Evolutionary conservation across 148 eudicot species (phyloP), one percentile per base, ranked within the genome.

Genomic region (Vaccinium darrowii): DNA sequence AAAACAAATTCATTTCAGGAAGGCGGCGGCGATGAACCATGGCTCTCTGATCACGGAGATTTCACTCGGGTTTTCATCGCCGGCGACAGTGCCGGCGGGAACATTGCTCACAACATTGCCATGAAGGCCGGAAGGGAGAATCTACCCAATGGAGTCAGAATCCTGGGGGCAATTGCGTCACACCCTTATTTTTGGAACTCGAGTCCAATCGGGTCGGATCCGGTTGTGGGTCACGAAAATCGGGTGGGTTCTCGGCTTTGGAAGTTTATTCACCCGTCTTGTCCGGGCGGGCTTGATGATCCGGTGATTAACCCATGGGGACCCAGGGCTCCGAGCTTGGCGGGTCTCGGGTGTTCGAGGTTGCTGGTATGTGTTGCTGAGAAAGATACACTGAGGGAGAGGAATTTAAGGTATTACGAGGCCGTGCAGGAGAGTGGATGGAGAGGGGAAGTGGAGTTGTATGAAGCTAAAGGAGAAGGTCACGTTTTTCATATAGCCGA

Each of bases 351-450:
- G 30, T 89, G 92, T 79, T 62, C 79, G 3, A 84, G 78, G 30
- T 14, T 91, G 73, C 18, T 91, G 71, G 92, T 91, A 11, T 87
- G 85, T 79, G 84, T 88, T n/a, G 84, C 87, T 3, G 90, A 87
- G 65, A 86, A 87, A 50, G 92, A 91, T 73, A 16, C 25, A 19
- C 15, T 85, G 65, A 85, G 85, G 21, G 89, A 65, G 43, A 76
- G 87, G 54, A 86, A 86, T n/a, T 57, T 84, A 18, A 78, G 53
- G 3, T 91, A 89, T 50, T 77, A 47, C 8, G 89, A 88, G 21
- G 60, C 50, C 1, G 82, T 91, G 85, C 86, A 43, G 72, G 78
- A 53, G 23, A 87, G 87, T 78, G 88, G 86, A 10, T 88, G 89
- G 90, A 39, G 21, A 33, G 90, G 90, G 1, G 80, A 87, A 11